Evolutionary conservation across 257 asterid species (phyloP).

Genomic region (Agastache rugosa): DNA sequence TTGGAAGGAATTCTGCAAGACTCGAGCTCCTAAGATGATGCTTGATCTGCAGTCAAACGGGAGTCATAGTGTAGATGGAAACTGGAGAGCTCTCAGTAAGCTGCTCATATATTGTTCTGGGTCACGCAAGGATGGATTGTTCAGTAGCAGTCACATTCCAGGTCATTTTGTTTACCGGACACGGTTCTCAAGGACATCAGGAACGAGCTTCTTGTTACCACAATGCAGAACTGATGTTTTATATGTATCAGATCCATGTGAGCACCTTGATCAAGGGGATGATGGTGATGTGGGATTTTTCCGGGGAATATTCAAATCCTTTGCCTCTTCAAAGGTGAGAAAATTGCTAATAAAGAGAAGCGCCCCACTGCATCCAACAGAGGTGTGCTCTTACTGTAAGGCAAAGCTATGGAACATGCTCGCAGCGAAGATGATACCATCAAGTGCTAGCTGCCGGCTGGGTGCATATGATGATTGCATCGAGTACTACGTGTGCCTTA

Average conservation of each 20-base stretch:
- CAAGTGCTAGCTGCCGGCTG: slow-evolving; percentile 90
- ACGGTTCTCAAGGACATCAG: slow-evolving; percentile 92
- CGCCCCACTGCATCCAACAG: slow-evolving; percentile 81
- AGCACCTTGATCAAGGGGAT: slow-evolving; percentile 96
- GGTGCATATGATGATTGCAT: slow-evolving; percentile 93
- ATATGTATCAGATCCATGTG: slow-evolving; percentile 94
- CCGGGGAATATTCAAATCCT: slow-evolving; percentile 88
- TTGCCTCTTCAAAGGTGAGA: slow-evolving; percentile 71
- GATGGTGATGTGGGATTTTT: slow-evolving; percentile 95
- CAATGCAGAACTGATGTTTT: slow-evolving; percentile 85
- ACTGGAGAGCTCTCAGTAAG: slow-evolving; percentile 97
- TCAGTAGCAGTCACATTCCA: slow-evolving; percentile 63
- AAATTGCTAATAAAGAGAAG: slow-evolving; percentile 68
- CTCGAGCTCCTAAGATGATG: slow-evolving; percentile 97
- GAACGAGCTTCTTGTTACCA: slow-evolving; percentile 85
- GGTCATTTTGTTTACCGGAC: slow-evolving; percentile 92
- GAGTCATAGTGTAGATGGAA: slow-evolving; percentile 85
- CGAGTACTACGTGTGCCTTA: slow-evolving; percentile 91
- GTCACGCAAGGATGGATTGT: slow-evolving; percentile 69
- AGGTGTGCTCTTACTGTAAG: slow-evolving; percentile 91
- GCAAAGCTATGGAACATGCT: slow-evolving; percentile 95
- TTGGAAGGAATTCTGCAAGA: slow-evolving; percentile 95
- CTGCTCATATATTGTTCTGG: slow-evolving; percentile 87
- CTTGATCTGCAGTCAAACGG: slow-evolving; percentile 87
- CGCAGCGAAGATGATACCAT: slow-evolving; percentile 82